A percentile compares a stretch with the other conserved stretches of the same genome.
Conservation (phyloP, 2,329 filamentous ascomycete genomes). For the Claviceps monticola region DNA sequence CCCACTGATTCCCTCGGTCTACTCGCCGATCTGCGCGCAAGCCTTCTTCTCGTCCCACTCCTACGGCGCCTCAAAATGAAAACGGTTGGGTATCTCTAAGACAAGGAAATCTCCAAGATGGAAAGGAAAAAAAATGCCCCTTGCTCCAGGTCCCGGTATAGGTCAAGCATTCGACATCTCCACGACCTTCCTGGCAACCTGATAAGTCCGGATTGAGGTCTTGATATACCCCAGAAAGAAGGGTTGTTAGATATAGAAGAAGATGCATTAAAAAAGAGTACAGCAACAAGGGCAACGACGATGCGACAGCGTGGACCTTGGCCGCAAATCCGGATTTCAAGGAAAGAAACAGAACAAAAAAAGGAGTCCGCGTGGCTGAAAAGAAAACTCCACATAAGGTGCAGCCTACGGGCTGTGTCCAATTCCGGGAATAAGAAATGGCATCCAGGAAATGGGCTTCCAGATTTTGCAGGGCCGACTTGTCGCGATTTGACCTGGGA, state of each 20-base stretch:
- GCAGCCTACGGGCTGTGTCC: conserved; percentile 5
- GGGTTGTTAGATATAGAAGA: background rate
- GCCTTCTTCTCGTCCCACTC: conserved; percentile 3
- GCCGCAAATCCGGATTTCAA: background rate
- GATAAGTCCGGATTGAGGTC: conserved; percentile 9
- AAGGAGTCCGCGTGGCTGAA: conserved; percentile 8
- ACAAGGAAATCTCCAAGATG: conserved; percentile 8
- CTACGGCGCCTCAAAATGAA: conserved; percentile 4
- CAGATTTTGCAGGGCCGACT: background rate
- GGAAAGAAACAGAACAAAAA: background rate
- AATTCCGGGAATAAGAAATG: conserved; percentile 1
- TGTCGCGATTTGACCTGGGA: background rate
- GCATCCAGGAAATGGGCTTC: background rate
- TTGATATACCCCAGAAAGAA: background rate
- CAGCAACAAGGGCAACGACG: background rate
- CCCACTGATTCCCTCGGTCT: background rate
- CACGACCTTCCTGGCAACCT: background rate
- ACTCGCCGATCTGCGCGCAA: conserved; percentile 2
- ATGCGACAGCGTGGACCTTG: background rate
- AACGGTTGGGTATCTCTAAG: conserved; percentile 23
- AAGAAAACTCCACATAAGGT: conserved; percentile 4
- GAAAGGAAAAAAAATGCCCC: conserved; percentile 10
- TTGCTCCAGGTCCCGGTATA: conserved; percentile 15
- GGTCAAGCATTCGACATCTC: conserved; percentile 13
- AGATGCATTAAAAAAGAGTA: background rate